Evolutionary conservation across 2,329 filamentous ascomycete species (phyloP).

Genomic region (Phyllosticta citrichinensis): DNA sequence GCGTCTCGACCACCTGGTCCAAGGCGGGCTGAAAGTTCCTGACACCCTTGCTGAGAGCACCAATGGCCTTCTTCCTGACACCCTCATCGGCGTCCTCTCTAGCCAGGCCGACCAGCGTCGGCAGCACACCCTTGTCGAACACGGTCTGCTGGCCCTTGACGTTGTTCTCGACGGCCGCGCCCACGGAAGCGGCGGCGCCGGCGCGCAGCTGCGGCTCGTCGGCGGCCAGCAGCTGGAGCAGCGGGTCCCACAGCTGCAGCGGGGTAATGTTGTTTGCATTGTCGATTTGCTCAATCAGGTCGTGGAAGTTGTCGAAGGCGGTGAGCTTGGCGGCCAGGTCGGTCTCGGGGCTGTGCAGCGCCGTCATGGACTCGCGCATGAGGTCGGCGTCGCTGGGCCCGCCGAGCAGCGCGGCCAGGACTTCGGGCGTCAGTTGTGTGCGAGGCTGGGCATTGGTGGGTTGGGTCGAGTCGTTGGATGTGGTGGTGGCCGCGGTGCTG

Average conservation of each 20-base stretch:
- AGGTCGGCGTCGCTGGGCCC: slow-evolving; percentile 83
- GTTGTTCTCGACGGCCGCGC: slow-evolving; percentile 96
- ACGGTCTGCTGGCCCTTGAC: slow-evolving; percentile 68
- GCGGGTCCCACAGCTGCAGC: slow-evolving; percentile 69
- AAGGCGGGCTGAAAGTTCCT: slow-evolving; percentile 79
- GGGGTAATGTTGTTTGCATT: slow-evolving; percentile 90
- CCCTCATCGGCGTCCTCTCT: slow-evolving; percentile 48
- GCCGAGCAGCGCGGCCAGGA: slow-evolving; percentile 66
- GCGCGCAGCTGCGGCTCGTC: slow-evolving; percentile 62
- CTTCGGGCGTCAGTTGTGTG: slow-evolving; percentile 53
- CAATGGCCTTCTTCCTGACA: slow-evolving; percentile 78
- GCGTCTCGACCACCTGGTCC: slow-evolving; percentile 54
- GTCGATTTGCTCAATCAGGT: slow-evolving; percentile 83
- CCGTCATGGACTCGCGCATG: slow-evolving; percentile 76
- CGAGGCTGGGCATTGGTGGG: slow-evolving; percentile 14
- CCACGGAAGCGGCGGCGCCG: slow-evolving; percentile 90
- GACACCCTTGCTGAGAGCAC: slow-evolving; percentile 74
- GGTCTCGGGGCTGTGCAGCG: slow-evolving; percentile 55
- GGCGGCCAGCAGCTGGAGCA: slow-evolving; percentile 60
- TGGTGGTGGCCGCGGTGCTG: slow-evolving; percentile 10
- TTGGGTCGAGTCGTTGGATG: neutral
- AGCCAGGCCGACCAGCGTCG: slow-evolving; percentile 56
- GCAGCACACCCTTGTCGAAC: slow-evolving; percentile 55
- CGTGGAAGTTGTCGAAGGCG: slow-evolving; percentile 92
- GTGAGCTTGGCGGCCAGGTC: slow-evolving; percentile 66